Evolutionary conservation across 345 rosid species (phyloP).

Genomic region (Raphanus sativus): DNA sequence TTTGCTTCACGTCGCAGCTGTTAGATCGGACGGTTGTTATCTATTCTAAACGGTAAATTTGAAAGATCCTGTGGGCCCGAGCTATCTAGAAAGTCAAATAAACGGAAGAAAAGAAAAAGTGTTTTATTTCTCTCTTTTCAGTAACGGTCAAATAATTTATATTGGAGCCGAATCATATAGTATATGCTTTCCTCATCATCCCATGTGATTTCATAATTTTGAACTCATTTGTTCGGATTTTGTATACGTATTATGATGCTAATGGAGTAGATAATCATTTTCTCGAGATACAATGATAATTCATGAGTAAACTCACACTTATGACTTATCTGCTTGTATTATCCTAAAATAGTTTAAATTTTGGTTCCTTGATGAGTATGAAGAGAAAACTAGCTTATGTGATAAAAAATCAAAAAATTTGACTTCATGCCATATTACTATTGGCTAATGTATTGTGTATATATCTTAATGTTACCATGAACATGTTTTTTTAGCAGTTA

Average conservation of each 20-base stretch:
- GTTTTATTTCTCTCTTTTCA: neutral
- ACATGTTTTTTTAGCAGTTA: neutral
- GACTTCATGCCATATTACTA: neutral
- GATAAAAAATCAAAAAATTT: neutral
- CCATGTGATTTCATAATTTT: constrained; percentile 33
- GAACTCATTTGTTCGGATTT: neutral
- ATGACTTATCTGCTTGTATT: neutral
- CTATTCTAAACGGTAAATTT: constrained; percentile 50
- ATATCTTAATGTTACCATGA: too few species aligned
- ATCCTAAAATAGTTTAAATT: neutral
- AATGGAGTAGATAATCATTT: neutral
- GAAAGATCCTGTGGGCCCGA: constrained; percentile 23
- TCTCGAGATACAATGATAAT: neutral
- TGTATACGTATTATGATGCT: neutral
- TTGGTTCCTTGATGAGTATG: neutral
- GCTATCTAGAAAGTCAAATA: constrained; percentile 35
- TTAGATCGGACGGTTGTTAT: constrained; percentile 37
- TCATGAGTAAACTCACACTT: neutral
- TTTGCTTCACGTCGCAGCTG: neutral
- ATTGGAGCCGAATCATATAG: constrained; percentile 15
- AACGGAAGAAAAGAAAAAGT: constrained; percentile 1
- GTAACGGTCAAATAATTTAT: constrained; percentile 46
- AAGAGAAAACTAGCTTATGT: neutral
- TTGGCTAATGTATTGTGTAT: neutral
- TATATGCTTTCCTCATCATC: neutral